Evolutionary conservation across 768 basidiomycete species (phyloP), one percentile per base, ranked within the genome.

Genomic region (Leccinum broughii): DNA sequence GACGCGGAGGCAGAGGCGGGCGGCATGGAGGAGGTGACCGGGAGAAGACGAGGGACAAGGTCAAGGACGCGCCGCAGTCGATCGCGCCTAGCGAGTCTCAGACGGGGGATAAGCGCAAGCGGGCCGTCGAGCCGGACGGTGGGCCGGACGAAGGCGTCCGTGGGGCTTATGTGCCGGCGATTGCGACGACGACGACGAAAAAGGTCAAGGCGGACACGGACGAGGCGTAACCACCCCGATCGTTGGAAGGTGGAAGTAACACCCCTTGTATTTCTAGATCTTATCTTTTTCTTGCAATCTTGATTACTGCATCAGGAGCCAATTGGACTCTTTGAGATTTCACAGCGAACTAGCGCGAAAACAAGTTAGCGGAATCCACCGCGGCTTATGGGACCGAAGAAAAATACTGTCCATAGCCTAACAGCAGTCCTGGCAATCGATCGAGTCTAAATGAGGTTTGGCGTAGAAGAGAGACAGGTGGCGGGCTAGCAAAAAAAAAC

Each of bases 101-200:
- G 60, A 71, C 77, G 2, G 89, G 89, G 30, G 88, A 88, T 64
- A 93, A 93, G 77, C 78, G 90, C 60, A 93, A 92, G 71, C 83
- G 89, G 41, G 85, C 81, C 1, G 78, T 89, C 0, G 90, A 92
- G 68, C 90, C 89, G 2, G 90, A 92, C 66, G 90, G 90, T 64
- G 90, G 87, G 0, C 84, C 86, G 3, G 83, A 87, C 65, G 78
- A 81, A 28, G 90, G 90, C 10, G 72, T 85, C 11, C 81, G 90
- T 24, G 90, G 90, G 1, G 79, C 76, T 8, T 78, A 75, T 34
- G 86, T 85, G 3, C 90, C 90, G 11, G 55, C 69, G 13, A 73
- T 83, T 46, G 68, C 72, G n/a, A 44, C 41, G n/a, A 15, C 44
- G 39, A 60, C 66, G 1, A 51, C 62, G 41, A 83, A 83, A 60